A percentile compares a stretch with the other conserved stretches of the same genome.
Evolutionary conservation across 495 filamentous ascomycete genomes (phyloP).

Genomic region (Neurospora africana): DNA sequence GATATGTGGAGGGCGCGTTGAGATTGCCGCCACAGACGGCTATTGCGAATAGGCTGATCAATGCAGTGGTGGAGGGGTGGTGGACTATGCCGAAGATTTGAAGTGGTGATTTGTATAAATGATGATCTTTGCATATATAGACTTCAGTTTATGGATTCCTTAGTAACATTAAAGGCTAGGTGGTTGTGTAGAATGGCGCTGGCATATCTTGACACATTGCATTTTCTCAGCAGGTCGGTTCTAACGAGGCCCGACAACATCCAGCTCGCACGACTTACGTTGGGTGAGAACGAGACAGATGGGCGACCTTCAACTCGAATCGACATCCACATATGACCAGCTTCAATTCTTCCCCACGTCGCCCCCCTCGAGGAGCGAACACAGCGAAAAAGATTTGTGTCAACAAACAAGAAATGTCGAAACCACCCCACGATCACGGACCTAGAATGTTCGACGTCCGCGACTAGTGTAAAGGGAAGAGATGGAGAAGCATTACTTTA

Average conservation of each 20-base stretch:
- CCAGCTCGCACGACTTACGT: background rate
- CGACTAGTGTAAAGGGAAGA: conserved; percentile 16
- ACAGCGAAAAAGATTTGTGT: background rate
- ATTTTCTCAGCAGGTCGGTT: background rate
- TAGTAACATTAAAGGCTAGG: background rate
- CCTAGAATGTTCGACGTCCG: conserved; percentile 17
- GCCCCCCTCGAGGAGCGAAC: background rate
- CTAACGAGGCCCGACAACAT: background rate
- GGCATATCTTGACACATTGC: background rate
- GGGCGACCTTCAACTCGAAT: background rate
- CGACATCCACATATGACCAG: background rate
- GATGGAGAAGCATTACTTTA: conserved; percentile 19
- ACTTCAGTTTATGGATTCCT: background rate
- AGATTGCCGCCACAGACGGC: conserved; percentile 65
- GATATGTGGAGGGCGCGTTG: conserved; percentile 63
- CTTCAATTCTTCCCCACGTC: background rate
- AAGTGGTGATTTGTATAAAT: background rate
- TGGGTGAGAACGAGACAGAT: background rate
- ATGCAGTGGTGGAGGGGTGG: conserved; percentile 34
- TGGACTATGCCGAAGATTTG: conserved; percentile 31
- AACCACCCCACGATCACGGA: conserved; percentile 25
- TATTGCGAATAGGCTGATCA: conserved; percentile 66
- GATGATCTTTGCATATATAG: background rate
- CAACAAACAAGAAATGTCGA: conserved; percentile 13
- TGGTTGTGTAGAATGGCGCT: background rate